A percentile compares a stretch with the other conserved stretches of the same genome.
Evolutionary conservation across 768 basidiomycete species (phyloP).

Genomic region (Lentinula sp.): DNA sequence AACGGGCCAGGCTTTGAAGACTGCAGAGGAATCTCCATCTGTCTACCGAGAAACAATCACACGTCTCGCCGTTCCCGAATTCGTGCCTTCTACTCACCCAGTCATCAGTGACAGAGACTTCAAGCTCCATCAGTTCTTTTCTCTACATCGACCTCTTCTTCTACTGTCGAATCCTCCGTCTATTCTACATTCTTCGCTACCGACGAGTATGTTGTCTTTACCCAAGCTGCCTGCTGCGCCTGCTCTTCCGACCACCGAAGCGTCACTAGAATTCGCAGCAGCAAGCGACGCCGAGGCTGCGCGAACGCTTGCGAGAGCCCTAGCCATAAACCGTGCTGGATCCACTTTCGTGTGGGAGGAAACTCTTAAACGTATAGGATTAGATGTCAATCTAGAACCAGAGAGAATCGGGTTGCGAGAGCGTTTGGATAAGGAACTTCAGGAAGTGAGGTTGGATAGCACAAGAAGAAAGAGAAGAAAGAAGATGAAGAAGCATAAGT

Average conservation of each 20-base stretch:
- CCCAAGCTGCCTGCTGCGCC: conserved; percentile 14
- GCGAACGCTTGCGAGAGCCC: conserved; percentile 67
- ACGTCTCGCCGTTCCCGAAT: background rate
- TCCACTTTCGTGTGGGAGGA: conserved; percentile 63
- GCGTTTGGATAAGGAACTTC: conserved; percentile 53
- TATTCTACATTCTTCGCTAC: conserved; percentile 41
- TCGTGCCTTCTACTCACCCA: conserved; percentile 34
- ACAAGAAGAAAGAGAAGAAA: conserved; percentile 79
- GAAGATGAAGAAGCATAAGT: conserved; percentile 99
- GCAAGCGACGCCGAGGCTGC: conserved; percentile 80
- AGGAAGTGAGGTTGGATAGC: conserved; percentile 69
- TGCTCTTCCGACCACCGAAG: conserved; percentile 22
- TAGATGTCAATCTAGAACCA: conserved; percentile 45
- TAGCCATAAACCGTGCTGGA: conserved; percentile 63
- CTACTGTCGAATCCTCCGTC: conserved; percentile 58
- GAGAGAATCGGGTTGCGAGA: conserved; percentile 45
- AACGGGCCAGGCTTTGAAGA: conserved; percentile 6
- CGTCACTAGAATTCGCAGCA: conserved; percentile 42
- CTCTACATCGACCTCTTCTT: conserved; percentile 73
- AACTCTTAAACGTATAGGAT: conserved; percentile 57
- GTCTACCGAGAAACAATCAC: conserved; percentile 7
- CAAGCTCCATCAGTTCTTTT: conserved; percentile 81
- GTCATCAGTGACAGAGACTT: conserved; percentile 60
- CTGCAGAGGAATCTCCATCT: conserved; percentile 12
- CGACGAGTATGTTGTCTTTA: conserved; percentile 7